Base-by-base conservation (phyloP, 139 green algal genomes). In the Micromonas commoda region DNA sequence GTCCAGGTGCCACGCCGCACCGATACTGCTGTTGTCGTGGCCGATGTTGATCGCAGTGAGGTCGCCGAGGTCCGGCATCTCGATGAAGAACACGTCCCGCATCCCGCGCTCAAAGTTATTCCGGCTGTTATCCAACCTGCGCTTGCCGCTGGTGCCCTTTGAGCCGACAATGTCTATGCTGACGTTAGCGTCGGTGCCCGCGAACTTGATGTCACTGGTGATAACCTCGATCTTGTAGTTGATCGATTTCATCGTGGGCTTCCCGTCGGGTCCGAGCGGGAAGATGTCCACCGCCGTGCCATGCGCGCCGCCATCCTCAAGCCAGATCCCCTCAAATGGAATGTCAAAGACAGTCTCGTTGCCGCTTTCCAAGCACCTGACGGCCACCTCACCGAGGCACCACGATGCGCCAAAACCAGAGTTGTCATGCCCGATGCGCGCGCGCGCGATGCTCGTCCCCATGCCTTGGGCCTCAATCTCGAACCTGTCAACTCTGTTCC, bases 371-470 rank as follows among this genome's bases (percentile, higher is more conserved):
- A 81, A 79, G 77, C 86, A 80, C 71, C 87, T 85, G 23, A 77
- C 77, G 28, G 3, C 74, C 13, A 93, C 85, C 53, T 86, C 77
- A 16, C 88, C 81, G 80, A 93, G 60, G 53, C 86, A 87, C 90
- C 90, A 95, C 34, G 81, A 77, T 20, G 90, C 87, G 2, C 83
- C 74, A 13, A 81, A 57, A 5, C 90, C 90, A 0, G 72, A 86
- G 78, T 88, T 90, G 73, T 78, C 73, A 52, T 78, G 73, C 9
- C 73, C 73, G 73, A 78, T 77, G 3, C 26, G 20, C 24, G 65
- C 39, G 71, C 37, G 71, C 71, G 65, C n/a, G 71, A 77, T 68
- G 9, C 0, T 74, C 45, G 45, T 57, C 37, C 16, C 71, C 63
- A 69, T 74, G 77, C 1, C n/a, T n/a, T n/a, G 23, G 35, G 26